Base-by-base conservation (phyloP, 169 alveolate genomes). In the Plasmodium sp. region DNA sequence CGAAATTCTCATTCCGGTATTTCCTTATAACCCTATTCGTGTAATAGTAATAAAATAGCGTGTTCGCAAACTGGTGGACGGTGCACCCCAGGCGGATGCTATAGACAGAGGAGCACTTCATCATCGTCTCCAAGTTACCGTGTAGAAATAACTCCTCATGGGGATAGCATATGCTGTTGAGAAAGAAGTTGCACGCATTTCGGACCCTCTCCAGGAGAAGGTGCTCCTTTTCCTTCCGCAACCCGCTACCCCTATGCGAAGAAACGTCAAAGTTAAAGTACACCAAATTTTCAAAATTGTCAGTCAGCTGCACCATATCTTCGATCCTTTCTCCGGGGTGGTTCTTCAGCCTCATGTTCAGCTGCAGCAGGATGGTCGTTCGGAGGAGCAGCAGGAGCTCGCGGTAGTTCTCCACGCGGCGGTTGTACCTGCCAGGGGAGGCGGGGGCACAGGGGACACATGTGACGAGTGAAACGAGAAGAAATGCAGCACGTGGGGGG, bases 141-240 rank as follows among this genome's bases (percentile, higher is more conserved):
- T 41, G 43, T 10, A 75, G 14, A 51, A 75, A 86, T 86, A 58
- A 6, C 5, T 74, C 67, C 34, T 56, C 84, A 56, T 86, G 93
- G 2, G 93, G 88, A 67, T 86, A 86, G 67, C 86, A 86, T 86
- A 86, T 86, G 54, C 81, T 84, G 67, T 86, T 75, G 9, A 86
- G 48, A 54, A 75, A 86, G n/a, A n/a, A 54, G 9, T 27, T 22
- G 2, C 81, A 77, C 7, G 16, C 41, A 56, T 79, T 75, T 86
- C 45, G 77, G 31, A 41, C 39, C 45, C 22, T 31, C 10, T 75
- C 85, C 51, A 39, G 1, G 10, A 84, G 14, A 7, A 33, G 3
- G 39, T 16, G 12, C 7, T 86, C 79, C 14, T 77, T 79, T 18
- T 77, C 41, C 16, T 85, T 77, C 79, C 18, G 72, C 62, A 54